These are phyloP conservation scores for Achaetomiella virescens DNA, from an alignment of 495 filamentous ascomycete species.

Conservation along the genomic window DNA sequence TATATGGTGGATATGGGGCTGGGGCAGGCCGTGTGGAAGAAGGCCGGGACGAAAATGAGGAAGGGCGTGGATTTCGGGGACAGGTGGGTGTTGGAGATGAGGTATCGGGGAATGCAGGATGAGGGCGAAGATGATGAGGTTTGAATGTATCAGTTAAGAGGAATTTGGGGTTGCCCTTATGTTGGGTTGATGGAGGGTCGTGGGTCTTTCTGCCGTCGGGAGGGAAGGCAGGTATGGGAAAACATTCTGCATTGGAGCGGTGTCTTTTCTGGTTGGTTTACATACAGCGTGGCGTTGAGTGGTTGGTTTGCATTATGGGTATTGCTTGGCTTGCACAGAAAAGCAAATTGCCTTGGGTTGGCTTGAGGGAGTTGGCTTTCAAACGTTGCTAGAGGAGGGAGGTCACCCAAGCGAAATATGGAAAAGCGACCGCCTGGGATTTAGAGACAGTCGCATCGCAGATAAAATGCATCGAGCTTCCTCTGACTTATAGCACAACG, in stretches of 20 bases:
- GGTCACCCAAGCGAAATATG: no score
- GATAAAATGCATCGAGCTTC: no score
- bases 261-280: neutral
- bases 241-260: neutral
- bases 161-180: neutral
- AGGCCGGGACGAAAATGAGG: constrained; percentile 70
- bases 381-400: no score
- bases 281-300: neutral
- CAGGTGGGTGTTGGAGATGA: constrained; percentile 69
- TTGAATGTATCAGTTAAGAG: neutral
- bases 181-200: neutral
- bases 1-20: constrained; percentile 84
- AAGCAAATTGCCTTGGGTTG: no score
- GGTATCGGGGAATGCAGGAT: constrained; percentile 35
- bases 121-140: constrained; percentile 22
- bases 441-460: no score
- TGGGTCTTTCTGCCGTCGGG: neutral
- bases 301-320: neutral
- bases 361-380: neutral
- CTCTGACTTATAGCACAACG: no score
- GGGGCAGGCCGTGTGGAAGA: constrained; percentile 73
- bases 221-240: neutral
- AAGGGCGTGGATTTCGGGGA: constrained; percentile 80
- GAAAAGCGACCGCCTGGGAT: no score
- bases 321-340: neutral